Evolutionary conservation across 176 grass and related monocot genomes (phyloP), one percentile per base, ranked within the genome.

Genomic region (Pontederia crassipes): DNA sequence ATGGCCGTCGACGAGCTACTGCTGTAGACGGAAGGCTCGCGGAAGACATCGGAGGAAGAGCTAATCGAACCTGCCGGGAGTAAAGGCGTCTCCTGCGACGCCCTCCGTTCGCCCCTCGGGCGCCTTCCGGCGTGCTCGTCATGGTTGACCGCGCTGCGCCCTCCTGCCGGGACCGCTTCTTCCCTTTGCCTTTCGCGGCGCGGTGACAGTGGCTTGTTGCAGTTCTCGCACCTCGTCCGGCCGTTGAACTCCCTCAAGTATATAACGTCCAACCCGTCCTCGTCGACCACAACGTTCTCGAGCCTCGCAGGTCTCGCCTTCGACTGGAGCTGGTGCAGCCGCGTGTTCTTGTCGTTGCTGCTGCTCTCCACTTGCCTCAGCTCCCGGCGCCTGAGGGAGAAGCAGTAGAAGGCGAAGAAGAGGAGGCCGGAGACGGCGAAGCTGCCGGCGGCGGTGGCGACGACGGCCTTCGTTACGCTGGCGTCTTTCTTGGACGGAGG

Each of bases 401-500:
- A 17, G 62, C 72, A 79, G 57, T 75, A 62, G 83, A 92, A 88
- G 66, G 79, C 59, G 64, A 97, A 83, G 81, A 91, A 85, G 17
- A 72, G 62, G 73, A 98, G 28, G 1, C 81, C 84, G 8, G 70
- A 98, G 51, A 98, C n/a, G 40, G 78, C 87, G 74, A 88, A 98
- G 87, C 87, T 88, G 76, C 72, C 78, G 16, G 83, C 61, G 70
- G 93, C 93, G 2, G 93, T 91, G 76, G 78, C 79, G 4, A 90
- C 69, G 5, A 98, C 84, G 15, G 84, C 93, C 49, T 87, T 83
- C 28, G 68, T 24, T 5, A 55, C 4, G 13, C 12, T 72, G 67
- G 77, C 77, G 46, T 88, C 80, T 46, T 58, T 58, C 61, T 55
- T 62, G 35, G 78, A 54, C 7, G 79, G 63, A 8, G 75, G 40